Evolutionary conservation across 495 filamentous ascomycete genomes (phyloP).

Genomic region (Neurospora sp.): DNA sequence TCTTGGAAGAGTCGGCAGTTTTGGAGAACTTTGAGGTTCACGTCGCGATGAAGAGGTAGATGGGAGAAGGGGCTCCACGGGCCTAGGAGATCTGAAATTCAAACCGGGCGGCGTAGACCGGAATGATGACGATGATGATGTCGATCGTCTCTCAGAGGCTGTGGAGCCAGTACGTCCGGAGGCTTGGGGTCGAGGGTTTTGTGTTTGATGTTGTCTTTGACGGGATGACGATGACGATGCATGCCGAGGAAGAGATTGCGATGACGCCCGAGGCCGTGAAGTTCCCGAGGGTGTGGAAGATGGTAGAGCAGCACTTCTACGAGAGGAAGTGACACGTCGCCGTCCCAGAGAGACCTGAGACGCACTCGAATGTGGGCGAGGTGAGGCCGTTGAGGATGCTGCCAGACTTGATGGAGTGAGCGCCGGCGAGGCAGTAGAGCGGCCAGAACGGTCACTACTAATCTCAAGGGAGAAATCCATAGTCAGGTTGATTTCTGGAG

Average conservation of each 20-base stretch:
- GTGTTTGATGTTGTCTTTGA: background rate
- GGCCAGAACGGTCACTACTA: slow-evolving; percentile 9
- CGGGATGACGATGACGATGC: background rate
- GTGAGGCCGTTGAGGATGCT: background rate
- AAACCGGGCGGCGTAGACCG: background rate
- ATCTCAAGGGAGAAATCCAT: slow-evolving; percentile 2
- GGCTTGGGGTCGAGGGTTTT: background rate
- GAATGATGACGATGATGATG: background rate
- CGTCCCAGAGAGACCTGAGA: background rate
- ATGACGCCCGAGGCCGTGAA: background rate
- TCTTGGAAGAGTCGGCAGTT: background rate
- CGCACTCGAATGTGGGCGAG: background rate
- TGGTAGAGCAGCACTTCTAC: background rate
- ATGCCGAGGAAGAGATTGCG: background rate
- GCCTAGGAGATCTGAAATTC: background rate
- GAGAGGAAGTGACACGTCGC: background rate
- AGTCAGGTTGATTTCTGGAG: background rate
- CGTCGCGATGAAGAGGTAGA: background rate
- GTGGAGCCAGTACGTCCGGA: background rate
- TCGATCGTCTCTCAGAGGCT: background rate
- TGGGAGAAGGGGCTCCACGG: background rate
- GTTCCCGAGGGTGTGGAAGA: background rate
- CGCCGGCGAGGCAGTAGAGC: background rate
- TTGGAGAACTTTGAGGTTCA: background rate
- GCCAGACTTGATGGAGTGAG: background rate